These are phyloP conservation scores for Cladosporium sp. DNA, from an alignment of 2,329 filamentous ascomycete genomes.

Conservation along the genomic window DNA sequence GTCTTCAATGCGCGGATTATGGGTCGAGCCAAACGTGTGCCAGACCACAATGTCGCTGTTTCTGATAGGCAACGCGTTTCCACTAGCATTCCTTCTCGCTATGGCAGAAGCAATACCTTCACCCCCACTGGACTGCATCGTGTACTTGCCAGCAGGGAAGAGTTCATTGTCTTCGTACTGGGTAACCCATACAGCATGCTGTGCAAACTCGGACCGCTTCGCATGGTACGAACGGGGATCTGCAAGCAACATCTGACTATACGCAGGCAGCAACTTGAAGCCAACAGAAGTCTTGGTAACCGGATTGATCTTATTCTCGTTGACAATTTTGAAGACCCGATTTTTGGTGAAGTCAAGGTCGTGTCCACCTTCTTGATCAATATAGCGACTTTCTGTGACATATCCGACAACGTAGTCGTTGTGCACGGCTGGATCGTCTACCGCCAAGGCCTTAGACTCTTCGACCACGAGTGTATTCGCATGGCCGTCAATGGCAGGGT, in stretches of 20 bases:
- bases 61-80: conserved; percentile 40
- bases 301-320: conserved; percentile 43
- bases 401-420: conserved; percentile 63
- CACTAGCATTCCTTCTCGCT: conserved; percentile 42
- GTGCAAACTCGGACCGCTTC: conserved; percentile 46
- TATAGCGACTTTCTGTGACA: conserved; percentile 41
- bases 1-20: conserved; percentile 50
- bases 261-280: conserved; percentile 47
- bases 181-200: conserved; percentile 53
- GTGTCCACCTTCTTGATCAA: conserved; percentile 21
- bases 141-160: conserved; percentile 47
- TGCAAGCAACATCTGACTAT: conserved; percentile 49
- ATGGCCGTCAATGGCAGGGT: conserved; percentile 58
- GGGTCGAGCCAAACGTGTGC: conserved; percentile 48
- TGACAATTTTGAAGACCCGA: conserved; percentile 52
- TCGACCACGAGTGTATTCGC: conserved; percentile 52
- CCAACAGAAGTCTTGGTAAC: conserved; percentile 44
- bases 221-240: conserved; percentile 41
- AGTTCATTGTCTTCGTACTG: conserved; percentile 50
- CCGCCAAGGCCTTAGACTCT: conserved; percentile 43
- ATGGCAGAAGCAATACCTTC: conserved; percentile 30
- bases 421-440: conserved; percentile 47
- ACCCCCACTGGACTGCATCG: conserved; percentile 43
- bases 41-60: conserved; percentile 49
- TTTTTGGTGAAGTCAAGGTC: conserved; percentile 47